Evolutionary conservation across 371 early-diverging fungal species (phyloP).

Genomic region (Rozella allomycis): DNA sequence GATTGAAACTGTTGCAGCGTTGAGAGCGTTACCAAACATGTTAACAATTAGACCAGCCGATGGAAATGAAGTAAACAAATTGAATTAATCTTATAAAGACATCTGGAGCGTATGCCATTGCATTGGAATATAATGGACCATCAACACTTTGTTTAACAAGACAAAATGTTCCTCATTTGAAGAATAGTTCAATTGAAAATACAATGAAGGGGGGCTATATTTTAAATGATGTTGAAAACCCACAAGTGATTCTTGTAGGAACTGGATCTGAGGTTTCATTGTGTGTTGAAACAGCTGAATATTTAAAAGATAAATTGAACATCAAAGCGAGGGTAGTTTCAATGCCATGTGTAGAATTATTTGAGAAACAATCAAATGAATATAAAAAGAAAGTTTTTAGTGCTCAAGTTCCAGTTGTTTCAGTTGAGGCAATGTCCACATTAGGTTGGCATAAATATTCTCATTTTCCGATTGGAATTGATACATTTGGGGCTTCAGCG

Average conservation of each 20-base stretch:
- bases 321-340: conserved; percentile 59
- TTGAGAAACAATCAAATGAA: conserved; percentile 66
- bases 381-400: conserved; percentile 69
- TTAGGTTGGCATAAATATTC: conserved; percentile 90
- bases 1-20: conserved; percentile 81
- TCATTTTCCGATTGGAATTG: conserved; percentile 78
- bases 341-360: conserved; percentile 82
- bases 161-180: conserved; percentile 81
- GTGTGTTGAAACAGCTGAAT: conserved; percentile 57
- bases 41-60: conserved; percentile 81
- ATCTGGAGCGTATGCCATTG: conserved; percentile 68
- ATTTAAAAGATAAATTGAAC: conserved; percentile 31
- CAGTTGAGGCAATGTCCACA: conserved; percentile 83
- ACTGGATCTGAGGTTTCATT: conserved; percentile 93
- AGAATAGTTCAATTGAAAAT: conserved; percentile 54
- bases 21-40: conserved; percentile 88
- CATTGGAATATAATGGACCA: conserved; percentile 48
- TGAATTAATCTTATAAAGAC: conserved; percentile 9
- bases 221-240: conserved; percentile 35
- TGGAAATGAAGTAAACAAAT: conserved; percentile 57
- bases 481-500: conserved; percentile 82
- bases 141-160: conserved; percentile 78
- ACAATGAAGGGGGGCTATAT: conserved; percentile 54
- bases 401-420: conserved; percentile 51
- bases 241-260: conserved; percentile 51